Percentiles rank a stretch among this genome's conserved stretches.
These are phyloP conservation scores for Claviceps sp. DNA, from an alignment of 2,329 filamentous ascomycete genomes.

Conservation along the genomic window DNA sequence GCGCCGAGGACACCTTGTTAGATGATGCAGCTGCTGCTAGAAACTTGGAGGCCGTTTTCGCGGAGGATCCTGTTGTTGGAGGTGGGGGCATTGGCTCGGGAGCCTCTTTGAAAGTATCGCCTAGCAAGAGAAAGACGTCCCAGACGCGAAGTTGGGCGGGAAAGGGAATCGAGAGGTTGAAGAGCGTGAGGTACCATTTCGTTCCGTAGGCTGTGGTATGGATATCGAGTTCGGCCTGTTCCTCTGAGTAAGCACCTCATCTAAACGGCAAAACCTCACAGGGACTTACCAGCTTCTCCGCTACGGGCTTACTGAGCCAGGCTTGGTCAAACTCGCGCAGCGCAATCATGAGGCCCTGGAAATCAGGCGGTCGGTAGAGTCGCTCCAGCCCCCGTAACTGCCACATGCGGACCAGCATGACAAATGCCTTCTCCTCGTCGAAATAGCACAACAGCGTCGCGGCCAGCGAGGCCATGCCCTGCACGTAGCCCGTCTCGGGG, in stretches of 20 bases:
- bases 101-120: slow-evolving; percentile 20
- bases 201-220: slow-evolving; percentile 89
- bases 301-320: slow-evolving; percentile 78
- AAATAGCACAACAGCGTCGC: slow-evolving; percentile 93
- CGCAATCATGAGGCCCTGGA: slow-evolving; percentile 75
- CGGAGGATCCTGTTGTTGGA: not conserved
- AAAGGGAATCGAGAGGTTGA: slow-evolving; percentile 94
- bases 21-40: not conserved
- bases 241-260: not conserved
- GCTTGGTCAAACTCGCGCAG: slow-evolving; percentile 71
- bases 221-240: slow-evolving; percentile 63
- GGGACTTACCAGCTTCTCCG: slow-evolving; percentile 58
- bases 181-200: slow-evolving; percentile 91
- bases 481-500: slow-evolving; percentile 84
- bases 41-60: not conserved
- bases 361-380: slow-evolving; percentile 65
- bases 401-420: slow-evolving; percentile 96
- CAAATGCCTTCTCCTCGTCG: slow-evolving; percentile 85
- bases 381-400: slow-evolving; percentile 72
- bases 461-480: slow-evolving; percentile 90
- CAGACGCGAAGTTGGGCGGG: slow-evolving; percentile 87
- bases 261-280: not conserved
- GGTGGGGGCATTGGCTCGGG: not conserved
- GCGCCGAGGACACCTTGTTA: slow-evolving; percentile 4
- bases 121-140: slow-evolving; percentile 95